Evolutionary conservation across 169 alveolate species (phyloP).

Genomic region (Plasmodium inui): DNA sequence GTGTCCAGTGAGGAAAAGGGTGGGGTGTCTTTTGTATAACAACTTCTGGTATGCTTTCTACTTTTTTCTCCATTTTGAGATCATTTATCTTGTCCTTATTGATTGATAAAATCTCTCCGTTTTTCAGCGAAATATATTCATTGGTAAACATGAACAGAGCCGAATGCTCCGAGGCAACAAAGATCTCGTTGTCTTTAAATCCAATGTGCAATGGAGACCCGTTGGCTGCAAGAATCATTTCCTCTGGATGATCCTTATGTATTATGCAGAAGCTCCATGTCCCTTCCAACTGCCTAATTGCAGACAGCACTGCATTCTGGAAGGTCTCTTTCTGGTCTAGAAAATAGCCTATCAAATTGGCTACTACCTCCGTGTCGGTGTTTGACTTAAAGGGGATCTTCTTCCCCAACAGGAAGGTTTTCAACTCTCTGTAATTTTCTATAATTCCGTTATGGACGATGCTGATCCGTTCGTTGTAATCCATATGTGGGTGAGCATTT

Average conservation of each 20-base stretch:
- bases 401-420: slow-evolving; percentile 77
- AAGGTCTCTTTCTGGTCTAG: slow-evolving; percentile 89
- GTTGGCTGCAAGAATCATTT: slow-evolving; percentile 92
- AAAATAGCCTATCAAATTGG: slow-evolving; percentile 92
- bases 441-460: slow-evolving; percentile 97
- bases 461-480: slow-evolving; percentile 90
- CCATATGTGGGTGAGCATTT: slow-evolving; percentile 98
- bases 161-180: slow-evolving; percentile 94
- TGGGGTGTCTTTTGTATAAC: slow-evolving; percentile 86
- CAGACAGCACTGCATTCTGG: slow-evolving; percentile 89
- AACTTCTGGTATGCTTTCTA: slow-evolving; percentile 74
- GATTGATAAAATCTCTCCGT: slow-evolving; percentile 91
- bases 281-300: slow-evolving; percentile 93
- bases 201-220: slow-evolving; percentile 96
- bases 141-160: slow-evolving; percentile 94
- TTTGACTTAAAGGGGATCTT: slow-evolving; percentile 82
- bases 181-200: slow-evolving; percentile 86
- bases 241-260: slow-evolving; percentile 90
- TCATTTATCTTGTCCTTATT: slow-evolving; percentile 85
- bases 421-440: slow-evolving; percentile 89
- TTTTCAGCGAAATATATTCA: slow-evolving; percentile 91
- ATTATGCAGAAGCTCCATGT: slow-evolving; percentile 96
- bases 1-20: slow-evolving; percentile 93
- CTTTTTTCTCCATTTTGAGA: slow-evolving; percentile 76
- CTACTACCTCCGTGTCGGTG: slow-evolving; percentile 98